phyloP scores from a whole-genome alignment of 192 early-diverging fungal genomes.

The Umbelopsis sp. region DNA sequence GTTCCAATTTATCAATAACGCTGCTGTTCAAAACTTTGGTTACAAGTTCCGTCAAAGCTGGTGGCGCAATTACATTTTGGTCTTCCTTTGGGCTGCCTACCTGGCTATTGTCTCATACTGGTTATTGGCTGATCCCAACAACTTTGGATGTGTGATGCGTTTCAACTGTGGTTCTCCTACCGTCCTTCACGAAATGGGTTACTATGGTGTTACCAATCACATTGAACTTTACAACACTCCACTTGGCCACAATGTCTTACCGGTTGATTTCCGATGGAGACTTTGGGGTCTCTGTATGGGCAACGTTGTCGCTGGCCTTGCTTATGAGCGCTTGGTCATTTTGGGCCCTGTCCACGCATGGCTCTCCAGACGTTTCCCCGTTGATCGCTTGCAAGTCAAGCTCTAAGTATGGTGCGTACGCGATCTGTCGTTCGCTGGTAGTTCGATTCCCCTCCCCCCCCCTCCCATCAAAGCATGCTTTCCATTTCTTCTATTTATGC shows the following conservation, averaged over 20 bases:
- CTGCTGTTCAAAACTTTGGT: conserved; percentile 68
- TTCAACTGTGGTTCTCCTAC: conserved; percentile 35
- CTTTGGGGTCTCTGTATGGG: conserved; percentile 55
- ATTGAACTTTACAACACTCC: conserved; percentile 58
- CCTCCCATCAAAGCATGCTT: not conserved
- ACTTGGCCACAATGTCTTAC: conserved; percentile 66
- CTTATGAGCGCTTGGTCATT: conserved; percentile 51
- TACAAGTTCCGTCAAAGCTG: conserved; percentile 59
- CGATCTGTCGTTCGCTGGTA: not conserved
- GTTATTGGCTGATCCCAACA: conserved; percentile 67
- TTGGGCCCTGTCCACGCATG: conserved; percentile 49
- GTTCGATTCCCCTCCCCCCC: conserved; percentile 5
- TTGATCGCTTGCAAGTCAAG: conserved; percentile 41
- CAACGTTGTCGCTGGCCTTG: conserved; percentile 44
- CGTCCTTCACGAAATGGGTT: conserved; percentile 26
- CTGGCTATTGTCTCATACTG: conserved; percentile 56
- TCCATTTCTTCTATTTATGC: not conserved
- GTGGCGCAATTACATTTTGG: conserved; percentile 60
- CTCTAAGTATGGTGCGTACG: conserved; percentile 20
- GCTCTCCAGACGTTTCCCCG: conserved; percentile 47
- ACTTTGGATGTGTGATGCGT: conserved; percentile 67
- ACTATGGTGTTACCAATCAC: conserved; percentile 10
- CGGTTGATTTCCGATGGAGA: conserved; percentile 50
- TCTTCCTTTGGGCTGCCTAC: conserved; percentile 51
- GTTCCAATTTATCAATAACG: conserved; percentile 72